These are phyloP conservation scores for Phellinidium pouzarii DNA, from an alignment of 1,284 basidiomycete species.

Conservation along the genomic window DNA sequence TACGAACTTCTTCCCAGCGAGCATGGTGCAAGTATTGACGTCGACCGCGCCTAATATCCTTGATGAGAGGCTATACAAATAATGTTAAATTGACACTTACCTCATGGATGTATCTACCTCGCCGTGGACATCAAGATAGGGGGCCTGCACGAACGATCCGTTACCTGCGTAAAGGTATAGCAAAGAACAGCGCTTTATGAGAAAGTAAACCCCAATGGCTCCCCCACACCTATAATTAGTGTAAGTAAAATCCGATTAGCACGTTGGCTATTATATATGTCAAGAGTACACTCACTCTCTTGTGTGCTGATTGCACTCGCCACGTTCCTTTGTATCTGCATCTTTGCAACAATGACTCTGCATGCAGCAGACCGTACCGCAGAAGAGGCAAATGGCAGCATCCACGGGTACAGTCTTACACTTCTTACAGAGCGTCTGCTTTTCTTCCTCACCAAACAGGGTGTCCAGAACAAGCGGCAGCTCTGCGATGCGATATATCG, in stretches of 20 bases:
- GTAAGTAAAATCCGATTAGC: constrained; percentile 8
- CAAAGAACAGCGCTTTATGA: constrained; percentile 88
- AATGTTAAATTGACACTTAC: constrained; percentile 36
- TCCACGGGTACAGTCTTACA: constrained; percentile 81
- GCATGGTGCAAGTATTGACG: constrained; percentile 84
- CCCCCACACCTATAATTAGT: constrained; percentile 81
- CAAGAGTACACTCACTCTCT: constrained; percentile 65
- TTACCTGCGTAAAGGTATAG: constrained; percentile 88
- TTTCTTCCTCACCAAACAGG: constrained; percentile 67
- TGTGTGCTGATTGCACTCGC: constrained; percentile 94
- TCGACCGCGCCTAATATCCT: constrained; percentile 60
- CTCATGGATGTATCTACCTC: constrained; percentile 92
- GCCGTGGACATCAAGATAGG: constrained; percentile 93
- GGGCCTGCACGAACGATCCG: constrained; percentile 83
- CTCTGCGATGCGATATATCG: constrained; percentile 77
- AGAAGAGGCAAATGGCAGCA: constrained; percentile 89
- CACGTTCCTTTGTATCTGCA: constrained; percentile 52
- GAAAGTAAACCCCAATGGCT: constrained; percentile 83
- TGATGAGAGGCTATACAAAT: constrained; percentile 2
- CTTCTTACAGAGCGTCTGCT: constrained; percentile 64
- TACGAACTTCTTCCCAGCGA: constrained; percentile 89
- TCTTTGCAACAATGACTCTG: constrained; percentile 92
- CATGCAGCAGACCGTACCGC: constrained; percentile 85
- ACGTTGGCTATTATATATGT: constrained; percentile 1
- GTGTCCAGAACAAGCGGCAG: constrained; percentile 82